A percentile compares a stretch with the other conserved stretches of the same genome.
phyloP scores from a whole-genome alignment of 2,329 filamentous ascomycete genomes.

The Hawksworthiomyces lignivorus region DNA sequence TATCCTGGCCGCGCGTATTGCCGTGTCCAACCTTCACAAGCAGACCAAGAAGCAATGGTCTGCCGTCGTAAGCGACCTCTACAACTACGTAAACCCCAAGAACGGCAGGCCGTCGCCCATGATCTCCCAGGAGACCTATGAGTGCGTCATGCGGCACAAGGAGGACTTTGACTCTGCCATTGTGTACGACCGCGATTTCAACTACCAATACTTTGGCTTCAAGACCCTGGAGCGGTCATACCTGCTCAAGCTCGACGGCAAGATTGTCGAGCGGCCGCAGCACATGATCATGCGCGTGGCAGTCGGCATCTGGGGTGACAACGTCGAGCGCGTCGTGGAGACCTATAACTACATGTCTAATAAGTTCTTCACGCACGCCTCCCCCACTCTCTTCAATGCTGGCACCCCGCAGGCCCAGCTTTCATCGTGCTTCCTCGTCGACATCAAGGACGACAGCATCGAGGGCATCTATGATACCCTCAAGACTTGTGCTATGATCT shows the following conservation, averaged over 20 bases:
- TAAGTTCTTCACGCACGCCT: slow-evolving; percentile 98
- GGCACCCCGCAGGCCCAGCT: slow-evolving; percentile 91
- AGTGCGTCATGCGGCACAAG: slow-evolving; percentile 89
- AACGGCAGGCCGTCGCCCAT: slow-evolving; percentile 79
- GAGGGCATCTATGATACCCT: slow-evolving; percentile 98
- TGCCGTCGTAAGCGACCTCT: slow-evolving; percentile 86
- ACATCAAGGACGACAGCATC: slow-evolving; percentile 99
- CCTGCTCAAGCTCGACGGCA: slow-evolving; percentile 87
- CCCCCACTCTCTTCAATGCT: slow-evolving; percentile 95
- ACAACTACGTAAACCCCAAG: slow-evolving; percentile 93
- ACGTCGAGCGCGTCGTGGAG: slow-evolving; percentile 91
- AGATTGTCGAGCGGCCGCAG: slow-evolving; percentile 94
- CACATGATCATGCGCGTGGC: slow-evolving; percentile 99
- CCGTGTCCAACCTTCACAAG: slow-evolving; percentile 99
- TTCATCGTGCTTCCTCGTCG: slow-evolving; percentile 96
- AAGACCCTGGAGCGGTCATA: slow-evolving; percentile 98
- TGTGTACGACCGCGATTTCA: slow-evolving; percentile 98
- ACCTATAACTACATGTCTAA: slow-evolving; percentile 99
- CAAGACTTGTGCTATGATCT: slow-evolving; percentile 99
- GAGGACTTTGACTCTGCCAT: slow-evolving; percentile 98
- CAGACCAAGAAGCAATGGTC: slow-evolving; percentile 99
- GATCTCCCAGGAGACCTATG: slow-evolving; percentile 87
- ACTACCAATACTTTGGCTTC: slow-evolving; percentile 99
- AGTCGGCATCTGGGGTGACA: slow-evolving; percentile 91
- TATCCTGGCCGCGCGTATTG: slow-evolving; percentile 95